Base-by-base conservation (phyloP, 805 yeast genomes). In the Hermanozyma aechmeae region DNA sequence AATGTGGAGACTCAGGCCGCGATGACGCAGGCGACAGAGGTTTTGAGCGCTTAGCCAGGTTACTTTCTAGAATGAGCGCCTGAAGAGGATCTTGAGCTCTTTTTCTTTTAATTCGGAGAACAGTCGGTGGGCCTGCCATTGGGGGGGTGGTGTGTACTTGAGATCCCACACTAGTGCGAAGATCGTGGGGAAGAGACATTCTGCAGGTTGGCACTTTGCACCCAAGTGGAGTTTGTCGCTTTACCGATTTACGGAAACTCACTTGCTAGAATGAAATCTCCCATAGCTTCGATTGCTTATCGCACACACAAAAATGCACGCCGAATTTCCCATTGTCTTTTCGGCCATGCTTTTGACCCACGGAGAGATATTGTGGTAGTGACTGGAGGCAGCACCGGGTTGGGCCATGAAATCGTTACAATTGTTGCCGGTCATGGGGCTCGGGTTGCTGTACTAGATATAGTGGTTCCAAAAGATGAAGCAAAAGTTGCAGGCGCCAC, bases 21-120 rank as follows among this genome's bases (percentile, higher is more conserved):
- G 35, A 73, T 43, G 52, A 41, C 2, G 40, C 25, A 2, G 59
- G 63, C 8, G 60, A 46, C 10, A 58, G 46, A 3, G 61, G 58
- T 37, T 59, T 61, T 15, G 70, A 58, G 30, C 71, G 46, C 42
- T 73, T 62, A 26, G 60, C 43, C 8, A 40, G 21, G 16, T 51
- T 50, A 13, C 60, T 62, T 28, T 69, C 74, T 16, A 71, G 43
- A 7, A 71, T 56, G 43, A 87, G 64, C 1, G 96, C 95, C 42
- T 82, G 85, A 15, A 89, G 63, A 3, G 96, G 95, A 41, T 84
- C 96, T 45, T 85, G 92, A 30, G 74, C 77, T 35, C 96, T 67
- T 46, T 80, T 79, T 34, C 97, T 69, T 54, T 92, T 89, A 49
- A 89, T 81, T 34, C 96, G 69, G 24, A 89, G 76, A 15, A 80